Conservation (phyloP, 2,329 filamentous ascomycete genomes). For the Diaporthe sp. region DNA sequence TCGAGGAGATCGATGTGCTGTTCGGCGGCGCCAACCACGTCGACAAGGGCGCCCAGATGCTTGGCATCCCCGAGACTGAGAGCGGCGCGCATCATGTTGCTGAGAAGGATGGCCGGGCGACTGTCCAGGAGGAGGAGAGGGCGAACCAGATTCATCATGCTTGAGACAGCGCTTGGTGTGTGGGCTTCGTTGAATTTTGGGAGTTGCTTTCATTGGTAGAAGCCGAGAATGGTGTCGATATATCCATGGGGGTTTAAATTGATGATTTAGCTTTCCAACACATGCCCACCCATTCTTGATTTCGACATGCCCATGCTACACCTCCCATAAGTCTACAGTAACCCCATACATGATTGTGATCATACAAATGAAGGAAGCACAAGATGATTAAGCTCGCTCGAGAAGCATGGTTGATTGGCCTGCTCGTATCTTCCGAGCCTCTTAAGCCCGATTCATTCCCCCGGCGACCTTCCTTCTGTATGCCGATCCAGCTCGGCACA, state of each 20-base stretch:
- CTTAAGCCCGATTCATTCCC: not conserved
- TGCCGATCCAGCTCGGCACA: not conserved
- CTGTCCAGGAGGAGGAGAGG: slow-evolving; percentile 39
- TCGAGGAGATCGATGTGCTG: slow-evolving; percentile 69
- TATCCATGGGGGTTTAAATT: not conserved
- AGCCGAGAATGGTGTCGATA: accelerated
- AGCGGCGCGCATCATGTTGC: slow-evolving; percentile 41
- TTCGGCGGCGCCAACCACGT: slow-evolving; percentile 71
- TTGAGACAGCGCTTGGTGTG: not conserved
- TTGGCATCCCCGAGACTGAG: slow-evolving; percentile 45
- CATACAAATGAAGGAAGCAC: not conserved
- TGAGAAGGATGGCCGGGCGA: slow-evolving; percentile 41
- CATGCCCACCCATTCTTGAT: not conserved
- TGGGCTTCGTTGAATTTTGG: not conserved
- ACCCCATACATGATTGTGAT: not conserved
- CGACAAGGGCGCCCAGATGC: slow-evolving; percentile 65
- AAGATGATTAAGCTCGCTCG: not conserved
- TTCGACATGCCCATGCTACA: not conserved
- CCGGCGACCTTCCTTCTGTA: not conserved
- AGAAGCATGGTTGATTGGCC: not conserved
- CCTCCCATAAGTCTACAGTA: no score
- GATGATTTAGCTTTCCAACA: not conserved
- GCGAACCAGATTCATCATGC: not conserved
- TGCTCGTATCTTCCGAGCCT: not conserved
- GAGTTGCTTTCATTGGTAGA: no score